phyloP scores from a whole-genome alignment of 495 filamentous ascomycete genomes.

The Tirmania nivea region DNA sequence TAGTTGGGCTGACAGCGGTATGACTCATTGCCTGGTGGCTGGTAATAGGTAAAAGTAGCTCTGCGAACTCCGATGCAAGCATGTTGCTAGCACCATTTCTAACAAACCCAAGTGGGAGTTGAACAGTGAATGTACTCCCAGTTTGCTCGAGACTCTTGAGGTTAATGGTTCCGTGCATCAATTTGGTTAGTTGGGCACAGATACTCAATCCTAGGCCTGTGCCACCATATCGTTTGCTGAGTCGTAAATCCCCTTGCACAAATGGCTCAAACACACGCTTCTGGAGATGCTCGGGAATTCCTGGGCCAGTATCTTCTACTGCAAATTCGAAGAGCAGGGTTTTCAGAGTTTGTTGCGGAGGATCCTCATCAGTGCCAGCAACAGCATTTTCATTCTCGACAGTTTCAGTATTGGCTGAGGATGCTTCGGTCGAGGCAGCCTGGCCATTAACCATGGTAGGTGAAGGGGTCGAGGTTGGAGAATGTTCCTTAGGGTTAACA shows the following conservation, averaged over 20 bases:
- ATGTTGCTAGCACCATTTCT: slow-evolving; percentile 36
- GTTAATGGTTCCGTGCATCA: slow-evolving; percentile 61
- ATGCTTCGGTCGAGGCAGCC: no score
- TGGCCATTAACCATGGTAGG: slow-evolving; percentile 1
- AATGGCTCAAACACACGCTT: slow-evolving; percentile 82
- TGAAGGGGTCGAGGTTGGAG: slow-evolving; percentile 5
- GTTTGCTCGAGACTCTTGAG: slow-evolving; percentile 50
- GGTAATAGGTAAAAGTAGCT: background rate
- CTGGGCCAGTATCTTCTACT: slow-evolving; percentile 74
- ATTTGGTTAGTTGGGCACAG: slow-evolving; percentile 56
- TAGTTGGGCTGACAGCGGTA: slow-evolving; percentile 5
- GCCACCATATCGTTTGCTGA: slow-evolving; percentile 78
- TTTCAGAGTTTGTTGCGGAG: no score
- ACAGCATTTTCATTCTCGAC: no score
- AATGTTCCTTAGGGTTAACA: no score
- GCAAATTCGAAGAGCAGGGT: slow-evolving; percentile 50
- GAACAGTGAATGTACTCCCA: slow-evolving; percentile 65
- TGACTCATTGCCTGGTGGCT: slow-evolving; percentile 2
- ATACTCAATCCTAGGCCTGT: slow-evolving; percentile 84
- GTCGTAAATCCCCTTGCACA: slow-evolving; percentile 68
- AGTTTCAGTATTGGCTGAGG: no score
- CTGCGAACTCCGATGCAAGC: slow-evolving; percentile 9
- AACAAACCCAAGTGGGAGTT: slow-evolving; percentile 59
- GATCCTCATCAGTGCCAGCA: no score
- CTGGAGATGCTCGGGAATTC: slow-evolving; percentile 59